Conservation (phyloP, 768 basidiomycete genomes). For the Boletus reticuloceps region DNA sequence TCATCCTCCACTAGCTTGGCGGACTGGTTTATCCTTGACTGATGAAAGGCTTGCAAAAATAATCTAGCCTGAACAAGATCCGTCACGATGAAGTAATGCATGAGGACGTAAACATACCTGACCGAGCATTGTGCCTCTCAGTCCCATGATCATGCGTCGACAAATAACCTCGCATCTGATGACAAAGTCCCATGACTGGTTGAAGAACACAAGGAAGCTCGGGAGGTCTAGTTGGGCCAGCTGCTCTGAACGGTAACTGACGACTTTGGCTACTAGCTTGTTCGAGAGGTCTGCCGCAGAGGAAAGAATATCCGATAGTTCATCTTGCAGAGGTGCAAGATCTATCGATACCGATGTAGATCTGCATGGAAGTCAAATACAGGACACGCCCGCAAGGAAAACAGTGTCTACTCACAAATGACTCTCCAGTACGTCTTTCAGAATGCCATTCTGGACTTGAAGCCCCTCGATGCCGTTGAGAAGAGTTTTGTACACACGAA, state of each 20-base stretch:
- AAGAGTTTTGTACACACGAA: constrained; percentile 57
- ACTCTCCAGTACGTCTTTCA: constrained; percentile 57
- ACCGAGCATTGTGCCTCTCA: constrained; percentile 80
- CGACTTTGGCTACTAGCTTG: constrained; percentile 74
- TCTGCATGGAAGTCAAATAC: constrained; percentile 26
- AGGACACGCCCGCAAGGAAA: neutral
- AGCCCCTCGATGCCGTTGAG: constrained; percentile 67
- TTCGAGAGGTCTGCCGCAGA: constrained; percentile 86
- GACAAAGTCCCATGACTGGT: constrained; percentile 87
- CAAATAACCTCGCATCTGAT: constrained; percentile 83
- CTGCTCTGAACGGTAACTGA: constrained; percentile 73
- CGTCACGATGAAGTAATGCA: neutral
- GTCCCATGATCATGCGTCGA: constrained; percentile 87
- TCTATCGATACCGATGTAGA: constrained; percentile 39
- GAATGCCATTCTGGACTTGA: constrained; percentile 54
- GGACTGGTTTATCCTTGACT: constrained; percentile 68
- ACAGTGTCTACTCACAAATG: constrained; percentile 35
- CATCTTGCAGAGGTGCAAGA: constrained; percentile 52
- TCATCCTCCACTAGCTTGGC: constrained; percentile 96
- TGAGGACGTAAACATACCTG: constrained; percentile 52
- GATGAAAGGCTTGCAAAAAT: constrained; percentile 87
- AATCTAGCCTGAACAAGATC: constrained; percentile 62
- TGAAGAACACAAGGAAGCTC: constrained; percentile 80
- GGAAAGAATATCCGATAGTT: constrained; percentile 72
- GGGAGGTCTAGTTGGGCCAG: constrained; percentile 69